These are phyloP conservation scores for Suillus clintonianus DNA, from an alignment of 768 basidiomycete genomes.

Conservation along the genomic window DNA sequence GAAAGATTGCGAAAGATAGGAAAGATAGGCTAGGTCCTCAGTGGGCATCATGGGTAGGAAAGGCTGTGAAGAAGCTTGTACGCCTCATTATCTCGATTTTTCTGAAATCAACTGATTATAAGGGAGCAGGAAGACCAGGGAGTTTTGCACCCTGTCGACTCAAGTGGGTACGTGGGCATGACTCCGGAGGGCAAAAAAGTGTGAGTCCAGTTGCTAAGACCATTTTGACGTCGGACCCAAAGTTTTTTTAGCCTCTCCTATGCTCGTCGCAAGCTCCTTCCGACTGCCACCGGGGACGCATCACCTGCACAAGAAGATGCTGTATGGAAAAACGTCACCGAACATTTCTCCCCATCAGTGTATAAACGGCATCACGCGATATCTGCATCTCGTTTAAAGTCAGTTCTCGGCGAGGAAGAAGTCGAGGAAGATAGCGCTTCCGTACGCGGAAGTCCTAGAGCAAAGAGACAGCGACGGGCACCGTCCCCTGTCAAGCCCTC, in stretches of 20 bases:
- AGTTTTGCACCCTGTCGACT: constrained; percentile 38
- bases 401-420: constrained; percentile 1
- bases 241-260: constrained; percentile 28
- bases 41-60: constrained; percentile 50
- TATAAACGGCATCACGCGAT: constrained; percentile 8
- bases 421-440: constrained; percentile 10
- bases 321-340: constrained; percentile 42
- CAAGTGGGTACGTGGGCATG: constrained; percentile 40
- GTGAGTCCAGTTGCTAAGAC: constrained; percentile 30
- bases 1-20: constrained; percentile 44
- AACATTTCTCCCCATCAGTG: constrained; percentile 22
- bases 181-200: constrained; percentile 47
- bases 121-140: constrained; percentile 44
- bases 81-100: constrained; percentile 7
- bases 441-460: constrained; percentile 5
- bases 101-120: background rate
- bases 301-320: constrained; percentile 35
- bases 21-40: constrained; percentile 49
- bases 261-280: constrained; percentile 35
- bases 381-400: constrained; percentile 6
- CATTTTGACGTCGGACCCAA: background rate
- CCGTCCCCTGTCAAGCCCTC: constrained; percentile 10
- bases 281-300: constrained; percentile 22
- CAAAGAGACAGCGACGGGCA: constrained; percentile 13
- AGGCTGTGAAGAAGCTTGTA: constrained; percentile 47